phyloP scores from a whole-genome alignment of 768 basidiomycete species.

The Daedaleopsis nitida region DNA sequence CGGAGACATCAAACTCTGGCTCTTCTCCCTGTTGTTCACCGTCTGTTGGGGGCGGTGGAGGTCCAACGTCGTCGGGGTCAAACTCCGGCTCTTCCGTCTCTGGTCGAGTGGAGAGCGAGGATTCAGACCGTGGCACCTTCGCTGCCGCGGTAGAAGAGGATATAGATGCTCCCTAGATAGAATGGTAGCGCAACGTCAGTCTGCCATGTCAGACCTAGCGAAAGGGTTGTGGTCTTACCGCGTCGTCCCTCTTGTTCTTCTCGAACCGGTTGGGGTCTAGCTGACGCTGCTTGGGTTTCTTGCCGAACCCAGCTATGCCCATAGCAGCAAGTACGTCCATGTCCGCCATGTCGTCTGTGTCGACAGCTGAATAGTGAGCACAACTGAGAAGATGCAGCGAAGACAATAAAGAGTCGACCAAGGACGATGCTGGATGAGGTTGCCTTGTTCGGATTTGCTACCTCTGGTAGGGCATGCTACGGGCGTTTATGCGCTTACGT shows the following conservation, averaged over 20 bases:
- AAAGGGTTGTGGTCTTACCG: conserved; percentile 18
- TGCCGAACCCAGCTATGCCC: conserved; percentile 86
- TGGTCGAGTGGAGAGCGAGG: neutral
- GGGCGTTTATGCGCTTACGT: conserved; percentile 16
- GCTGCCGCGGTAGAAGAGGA: conserved; percentile 5
- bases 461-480: no score
- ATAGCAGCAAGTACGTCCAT: conserved; percentile 78
- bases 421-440: no score
- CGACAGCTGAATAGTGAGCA: neutral
- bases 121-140: neutral
- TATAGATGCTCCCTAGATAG: neutral
- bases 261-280: conserved; percentile 81
- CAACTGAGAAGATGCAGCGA: neutral
- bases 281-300: conserved; percentile 62
- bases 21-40: conserved; percentile 22
- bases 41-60: conserved; percentile 24
- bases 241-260: conserved; percentile 64
- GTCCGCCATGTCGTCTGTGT: conserved; percentile 45
- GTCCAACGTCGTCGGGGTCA: conserved; percentile 28
- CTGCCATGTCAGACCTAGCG: neutral
- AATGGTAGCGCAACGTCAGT: neutral
- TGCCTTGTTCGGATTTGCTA: no score
- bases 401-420: neutral
- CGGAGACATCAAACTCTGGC: conserved; percentile 40
- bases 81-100: conserved; percentile 28